These are phyloP conservation scores for Jatropha multifida DNA, from an alignment of 441 rosid genomes.

Conservation along the genomic window DNA sequence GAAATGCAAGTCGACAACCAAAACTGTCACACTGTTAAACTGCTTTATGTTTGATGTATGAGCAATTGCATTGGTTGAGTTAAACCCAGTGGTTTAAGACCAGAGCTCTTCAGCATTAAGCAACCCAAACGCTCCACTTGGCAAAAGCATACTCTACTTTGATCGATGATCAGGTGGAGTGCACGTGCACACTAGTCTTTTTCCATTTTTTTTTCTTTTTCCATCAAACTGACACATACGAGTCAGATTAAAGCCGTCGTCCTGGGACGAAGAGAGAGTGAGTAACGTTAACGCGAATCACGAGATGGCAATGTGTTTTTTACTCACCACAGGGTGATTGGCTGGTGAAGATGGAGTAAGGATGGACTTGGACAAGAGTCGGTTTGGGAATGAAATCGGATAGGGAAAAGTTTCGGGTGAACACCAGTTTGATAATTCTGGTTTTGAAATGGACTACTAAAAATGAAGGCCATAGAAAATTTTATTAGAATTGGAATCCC, in stretches of 20 bases:
- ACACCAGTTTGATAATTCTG: too few species aligned
- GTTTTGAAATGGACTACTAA: too few species aligned
- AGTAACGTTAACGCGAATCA: not conserved
- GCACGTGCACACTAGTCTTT: not conserved
- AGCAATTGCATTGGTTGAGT: not conserved
- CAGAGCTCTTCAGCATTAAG: not conserved
- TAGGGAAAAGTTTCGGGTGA: too few species aligned
- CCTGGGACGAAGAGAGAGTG: too few species aligned
- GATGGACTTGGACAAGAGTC: too few species aligned
- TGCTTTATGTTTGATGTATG: not conserved
- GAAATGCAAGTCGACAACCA: not conserved
- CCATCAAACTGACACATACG: too few species aligned
- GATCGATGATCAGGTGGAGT: not conserved
- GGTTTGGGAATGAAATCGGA: too few species aligned
- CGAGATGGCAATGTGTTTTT: conserved; percentile 1
- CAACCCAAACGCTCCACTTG: not conserved
- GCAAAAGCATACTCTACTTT: not conserved
- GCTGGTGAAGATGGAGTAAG: not conserved
- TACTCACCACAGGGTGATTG: not conserved
- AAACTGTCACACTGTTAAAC: not conserved
- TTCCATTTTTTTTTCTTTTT: too few species aligned
- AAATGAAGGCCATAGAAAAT: too few species aligned
- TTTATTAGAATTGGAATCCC: too few species aligned
- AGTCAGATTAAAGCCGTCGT: too few species aligned
- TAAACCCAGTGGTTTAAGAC: not conserved